Evolutionary conservation across 805 yeast genomes (phyloP).

Genomic region (Yarrowia sp.): DNA sequence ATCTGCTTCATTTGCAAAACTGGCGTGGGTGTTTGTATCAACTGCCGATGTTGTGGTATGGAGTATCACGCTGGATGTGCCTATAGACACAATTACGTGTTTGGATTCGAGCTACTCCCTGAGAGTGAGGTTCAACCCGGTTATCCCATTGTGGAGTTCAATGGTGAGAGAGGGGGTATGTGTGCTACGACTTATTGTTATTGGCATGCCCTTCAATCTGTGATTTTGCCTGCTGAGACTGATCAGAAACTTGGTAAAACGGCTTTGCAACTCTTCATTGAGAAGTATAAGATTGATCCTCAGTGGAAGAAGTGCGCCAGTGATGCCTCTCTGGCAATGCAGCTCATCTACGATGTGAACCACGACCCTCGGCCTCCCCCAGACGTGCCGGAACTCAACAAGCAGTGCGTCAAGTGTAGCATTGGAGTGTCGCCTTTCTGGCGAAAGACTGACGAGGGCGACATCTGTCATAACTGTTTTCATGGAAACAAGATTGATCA

Average conservation of each 20-base stretch:
- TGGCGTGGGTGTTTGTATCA: slow-evolving; percentile 51
- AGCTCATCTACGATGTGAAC: slow-evolving; percentile 6
- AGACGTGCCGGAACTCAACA: slow-evolving; percentile 11
- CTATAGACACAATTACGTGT: slow-evolving; percentile 43
- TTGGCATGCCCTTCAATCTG: slow-evolving; percentile 26
- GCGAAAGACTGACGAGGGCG: background rate
- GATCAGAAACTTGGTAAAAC: slow-evolving; percentile 32
- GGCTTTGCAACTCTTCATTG: slow-evolving; percentile 36
- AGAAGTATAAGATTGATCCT: slow-evolving; percentile 31
- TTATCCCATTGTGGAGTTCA: slow-evolving; percentile 27
- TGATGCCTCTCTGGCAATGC: background rate
- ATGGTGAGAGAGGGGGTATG: slow-evolving; percentile 32
- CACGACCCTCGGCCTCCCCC: slow-evolving; percentile 14
- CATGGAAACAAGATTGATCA: slow-evolving; percentile 1
- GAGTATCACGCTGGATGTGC: slow-evolving; percentile 58
- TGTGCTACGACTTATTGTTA: slow-evolving; percentile 30
- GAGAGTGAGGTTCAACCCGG: slow-evolving; percentile 24
- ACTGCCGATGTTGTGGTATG: slow-evolving; percentile 47
- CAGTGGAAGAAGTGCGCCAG: background rate
- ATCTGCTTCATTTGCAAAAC: slow-evolving; percentile 43
- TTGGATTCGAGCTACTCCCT: slow-evolving; percentile 50
- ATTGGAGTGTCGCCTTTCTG: slow-evolving; percentile 3
- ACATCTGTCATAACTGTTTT: background rate
- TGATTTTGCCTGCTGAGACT: slow-evolving; percentile 28
- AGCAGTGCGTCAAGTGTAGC: background rate